Evolutionary conservation across 2,329 filamentous ascomycete genomes (phyloP).

Genomic region (Allantophomopsis cytisporea): DNA sequence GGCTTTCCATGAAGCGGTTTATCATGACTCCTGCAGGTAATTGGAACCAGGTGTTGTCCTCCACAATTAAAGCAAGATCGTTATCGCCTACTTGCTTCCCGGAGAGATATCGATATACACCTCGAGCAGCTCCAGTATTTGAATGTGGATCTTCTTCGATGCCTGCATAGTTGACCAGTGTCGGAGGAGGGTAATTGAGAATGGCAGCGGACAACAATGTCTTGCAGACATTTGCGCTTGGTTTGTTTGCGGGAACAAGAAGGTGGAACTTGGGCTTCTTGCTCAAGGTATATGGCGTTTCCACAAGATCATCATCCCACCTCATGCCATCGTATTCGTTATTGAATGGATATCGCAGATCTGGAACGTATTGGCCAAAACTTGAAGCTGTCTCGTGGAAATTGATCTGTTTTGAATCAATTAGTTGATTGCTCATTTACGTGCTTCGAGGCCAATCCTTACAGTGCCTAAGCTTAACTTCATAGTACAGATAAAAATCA

Average conservation of each 20-base stretch:
- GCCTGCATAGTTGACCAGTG: slow-evolving; percentile 27
- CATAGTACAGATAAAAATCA: slow-evolving; percentile 4
- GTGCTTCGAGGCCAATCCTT: too few species aligned
- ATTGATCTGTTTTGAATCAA: slow-evolving; percentile 3
- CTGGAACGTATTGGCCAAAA: slow-evolving; percentile 5
- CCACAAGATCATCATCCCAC: too few species aligned
- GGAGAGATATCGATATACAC: slow-evolving; percentile 18
- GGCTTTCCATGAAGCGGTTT: neutral
- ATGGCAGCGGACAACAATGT: slow-evolving; percentile 41
- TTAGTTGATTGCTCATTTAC: too few species aligned
- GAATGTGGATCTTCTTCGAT: slow-evolving; percentile 1
- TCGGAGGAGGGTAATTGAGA: slow-evolving; percentile 44
- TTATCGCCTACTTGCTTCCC: neutral
- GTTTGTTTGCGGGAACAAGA: slow-evolving; percentile 33
- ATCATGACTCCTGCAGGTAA: slow-evolving; percentile 40
- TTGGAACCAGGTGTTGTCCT: slow-evolving; percentile 24
- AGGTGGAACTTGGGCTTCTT: slow-evolving; percentile 32
- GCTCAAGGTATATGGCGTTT: neutral
- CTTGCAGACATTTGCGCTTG: slow-evolving; percentile 34
- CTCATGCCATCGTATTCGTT: too few species aligned
- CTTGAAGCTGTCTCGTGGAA: slow-evolving; percentile 4
- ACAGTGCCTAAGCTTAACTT: neutral
- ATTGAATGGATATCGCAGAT: neutral
- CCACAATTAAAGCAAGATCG: neutral
- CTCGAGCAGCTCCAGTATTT: slow-evolving; percentile 4